Base-by-base conservation (phyloP, 306 rosid genomes). In the Purshia tridentata region DNA sequence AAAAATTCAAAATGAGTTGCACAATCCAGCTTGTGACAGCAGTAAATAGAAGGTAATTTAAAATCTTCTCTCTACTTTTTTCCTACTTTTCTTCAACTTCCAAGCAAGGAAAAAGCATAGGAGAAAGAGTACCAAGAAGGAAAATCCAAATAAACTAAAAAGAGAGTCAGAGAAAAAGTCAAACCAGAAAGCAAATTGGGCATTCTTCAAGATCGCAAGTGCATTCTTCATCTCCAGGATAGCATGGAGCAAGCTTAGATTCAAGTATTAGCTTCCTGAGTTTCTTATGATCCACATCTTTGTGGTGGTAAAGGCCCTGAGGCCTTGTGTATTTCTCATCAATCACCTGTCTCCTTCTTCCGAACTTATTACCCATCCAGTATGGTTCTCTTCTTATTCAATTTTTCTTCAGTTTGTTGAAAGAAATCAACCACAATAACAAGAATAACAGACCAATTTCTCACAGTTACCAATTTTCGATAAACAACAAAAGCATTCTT, bases 241-340 rank as follows among this genome's bases (percentile, higher is more conserved):
- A 90, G 84, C 99, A 95, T 19, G 99, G 99, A 72, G 99, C 99
- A 63, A 95, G 89, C 86, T 95, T 95, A 10, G 96, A 90, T 65
- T 95, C 98, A 2, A 90, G 96, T 82, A 95, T 95, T 66, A 95
- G 90, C 83, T 95, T 95, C 84, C 86, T 87, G 73, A 95, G 96
- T 84, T 95, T 95, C 87, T 95, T 95, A 71, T 91, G 98, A 87
- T 95, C 99, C 55, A 95, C 98, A 83, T 95, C 98, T 85, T 88
- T 95, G 76, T 90, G 99, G 84, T 86, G 88, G 81, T 91, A 91
- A 84, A 95, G 89, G 13, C 99, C 99, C 80, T 95, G 99, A 2
- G 99, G 99, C 81, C 79, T 86, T 46, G 99, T 95, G 83, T 87
- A 95, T 73, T 88, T 91, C 79, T 95, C 96, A 81, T 94, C 99